Conservation (phyloP, 176 grass and related monocot genomes). For the barley (Hordeum vulgare) region DNA sequence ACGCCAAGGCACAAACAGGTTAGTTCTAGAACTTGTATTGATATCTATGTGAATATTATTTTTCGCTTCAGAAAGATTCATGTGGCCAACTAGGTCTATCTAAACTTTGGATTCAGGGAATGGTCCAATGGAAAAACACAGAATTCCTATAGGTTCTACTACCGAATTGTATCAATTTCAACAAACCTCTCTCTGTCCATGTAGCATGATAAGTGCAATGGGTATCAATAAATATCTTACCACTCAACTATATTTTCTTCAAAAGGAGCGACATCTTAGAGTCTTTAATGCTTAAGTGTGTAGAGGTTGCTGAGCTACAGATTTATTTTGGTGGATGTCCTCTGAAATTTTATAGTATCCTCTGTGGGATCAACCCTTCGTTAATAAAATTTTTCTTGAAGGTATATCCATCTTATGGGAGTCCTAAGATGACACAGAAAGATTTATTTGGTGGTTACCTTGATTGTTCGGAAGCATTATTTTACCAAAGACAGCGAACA, state of each 20-base stretch:
- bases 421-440: constrained; percentile 38
- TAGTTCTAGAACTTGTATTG: constrained; percentile 15
- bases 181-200: neutral
- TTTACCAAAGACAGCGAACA: constrained; percentile 59
- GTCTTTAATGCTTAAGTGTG: neutral
- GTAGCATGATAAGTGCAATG: neutral
- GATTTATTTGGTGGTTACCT: constrained; percentile 36
- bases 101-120: constrained; percentile 6
- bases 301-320: neutral
- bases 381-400: constrained; percentile 42
- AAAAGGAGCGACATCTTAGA: neutral
- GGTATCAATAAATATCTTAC: neutral
- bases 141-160: neutral
- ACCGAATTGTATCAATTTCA: neutral
- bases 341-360: neutral
- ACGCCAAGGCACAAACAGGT: constrained; percentile 76
- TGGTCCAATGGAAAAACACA: neutral
- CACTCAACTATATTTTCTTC: neutral
- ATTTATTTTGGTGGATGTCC: constrained; percentile 2
- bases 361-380: neutral
- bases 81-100: neutral
- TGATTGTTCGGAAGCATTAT: constrained; percentile 60
- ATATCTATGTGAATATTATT: neutral
- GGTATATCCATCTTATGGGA: constrained; percentile 60
- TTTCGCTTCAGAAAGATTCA: neutral